Percentiles rank a stretch among this genome's conserved stretches.
Conservation (phyloP, 2,329 filamentous ascomycete species). For the Chaetothyriales sp. region DNA sequence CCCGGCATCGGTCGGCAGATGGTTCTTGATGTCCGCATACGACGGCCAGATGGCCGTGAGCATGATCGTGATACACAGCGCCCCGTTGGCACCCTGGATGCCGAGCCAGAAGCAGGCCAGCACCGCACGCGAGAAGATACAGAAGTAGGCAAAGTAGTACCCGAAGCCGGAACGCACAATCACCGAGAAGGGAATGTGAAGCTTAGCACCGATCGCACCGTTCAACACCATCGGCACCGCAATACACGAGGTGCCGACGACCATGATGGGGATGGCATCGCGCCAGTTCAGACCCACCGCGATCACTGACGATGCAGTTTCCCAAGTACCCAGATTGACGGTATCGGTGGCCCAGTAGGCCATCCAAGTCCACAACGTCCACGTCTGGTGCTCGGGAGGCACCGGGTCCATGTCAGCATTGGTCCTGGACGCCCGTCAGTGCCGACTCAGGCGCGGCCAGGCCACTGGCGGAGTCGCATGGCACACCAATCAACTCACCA, state of each 20-base stretch:
- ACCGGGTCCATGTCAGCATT: constrained; percentile 20
- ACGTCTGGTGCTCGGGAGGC: constrained; percentile 28
- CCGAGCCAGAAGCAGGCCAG: constrained; percentile 43
- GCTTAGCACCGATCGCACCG: constrained; percentile 38
- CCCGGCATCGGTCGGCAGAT: constrained; percentile 37
- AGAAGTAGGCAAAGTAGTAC: constrained; percentile 44
- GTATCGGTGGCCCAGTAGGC: constrained; percentile 30
- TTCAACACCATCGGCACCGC: constrained; percentile 29
- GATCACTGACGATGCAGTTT: constrained; percentile 27
- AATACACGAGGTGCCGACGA: constrained; percentile 16
- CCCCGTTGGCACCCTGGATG: constrained; percentile 24
- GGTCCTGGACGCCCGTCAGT: constrained; percentile 17
- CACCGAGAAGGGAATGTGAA: constrained; percentile 43
- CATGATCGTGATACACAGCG: constrained; percentile 21
- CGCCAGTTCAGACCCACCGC: constrained; percentile 40
- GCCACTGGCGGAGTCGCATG: too few relatives aligned
- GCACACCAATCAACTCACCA: constrained; percentile 23
- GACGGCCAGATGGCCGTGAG: constrained; percentile 32
- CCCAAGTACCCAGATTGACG: constrained; percentile 5
- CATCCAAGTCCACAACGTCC: constrained; percentile 28
- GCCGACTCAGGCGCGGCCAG: too few relatives aligned
- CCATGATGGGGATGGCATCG: constrained; percentile 16
- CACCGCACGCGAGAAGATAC: constrained; percentile 40
- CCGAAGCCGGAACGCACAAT: constrained; percentile 43
- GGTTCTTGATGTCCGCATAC: constrained; percentile 38